A percentile compares a stretch with the other conserved stretches of the same genome.
Conservation (phyloP, 345 rosid genomes). For the Geranium brycei region DNA sequence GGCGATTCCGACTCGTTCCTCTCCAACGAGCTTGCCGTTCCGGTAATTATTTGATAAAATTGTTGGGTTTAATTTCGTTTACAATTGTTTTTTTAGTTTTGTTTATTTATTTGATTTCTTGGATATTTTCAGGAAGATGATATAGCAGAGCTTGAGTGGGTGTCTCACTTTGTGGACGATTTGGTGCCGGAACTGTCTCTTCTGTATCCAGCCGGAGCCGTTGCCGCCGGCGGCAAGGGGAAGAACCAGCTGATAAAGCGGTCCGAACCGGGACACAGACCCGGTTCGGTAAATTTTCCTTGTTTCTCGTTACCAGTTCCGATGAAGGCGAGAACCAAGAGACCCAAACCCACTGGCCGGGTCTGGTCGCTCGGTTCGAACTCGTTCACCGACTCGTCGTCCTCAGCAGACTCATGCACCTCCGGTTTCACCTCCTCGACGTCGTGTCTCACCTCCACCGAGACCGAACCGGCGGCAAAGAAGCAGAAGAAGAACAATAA, state of each 20-base stretch:
- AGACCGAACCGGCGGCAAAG: slow-evolving; percentile 19
- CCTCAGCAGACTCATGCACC: slow-evolving; percentile 16
- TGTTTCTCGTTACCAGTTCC: slow-evolving; percentile 21
- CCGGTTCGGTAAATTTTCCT: slow-evolving; percentile 2
- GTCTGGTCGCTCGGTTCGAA: slow-evolving; percentile 22
- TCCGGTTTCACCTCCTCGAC: slow-evolving; percentile 5
- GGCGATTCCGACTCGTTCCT: slow-evolving; percentile 7
- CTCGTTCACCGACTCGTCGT: slow-evolving; percentile 16
- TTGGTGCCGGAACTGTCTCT: slow-evolving; percentile 21
- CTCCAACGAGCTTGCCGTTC: slow-evolving; percentile 17
- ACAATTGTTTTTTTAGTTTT: too few species aligned
- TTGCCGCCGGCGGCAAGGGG: background rate
- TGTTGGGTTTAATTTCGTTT: background rate
- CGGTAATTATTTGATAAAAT: slow-evolving; percentile 15
- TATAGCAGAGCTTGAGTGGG: slow-evolving; percentile 45
- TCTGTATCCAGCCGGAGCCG: slow-evolving; percentile 2
- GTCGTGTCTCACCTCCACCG: slow-evolving; percentile 1
- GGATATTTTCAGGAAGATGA: slow-evolving; percentile 24
- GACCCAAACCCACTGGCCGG: slow-evolving; percentile 13
- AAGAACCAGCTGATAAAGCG: background rate
- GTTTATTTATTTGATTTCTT: background rate
- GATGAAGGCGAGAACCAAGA: slow-evolving; percentile 34
- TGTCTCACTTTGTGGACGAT: slow-evolving; percentile 45
- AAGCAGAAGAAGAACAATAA: slow-evolving; percentile 22
- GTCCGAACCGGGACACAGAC: background rate